These are phyloP conservation scores for Paecilomyces fulvus DNA, from an alignment of 2,329 filamentous ascomycete genomes.

Conservation along the genomic window DNA sequence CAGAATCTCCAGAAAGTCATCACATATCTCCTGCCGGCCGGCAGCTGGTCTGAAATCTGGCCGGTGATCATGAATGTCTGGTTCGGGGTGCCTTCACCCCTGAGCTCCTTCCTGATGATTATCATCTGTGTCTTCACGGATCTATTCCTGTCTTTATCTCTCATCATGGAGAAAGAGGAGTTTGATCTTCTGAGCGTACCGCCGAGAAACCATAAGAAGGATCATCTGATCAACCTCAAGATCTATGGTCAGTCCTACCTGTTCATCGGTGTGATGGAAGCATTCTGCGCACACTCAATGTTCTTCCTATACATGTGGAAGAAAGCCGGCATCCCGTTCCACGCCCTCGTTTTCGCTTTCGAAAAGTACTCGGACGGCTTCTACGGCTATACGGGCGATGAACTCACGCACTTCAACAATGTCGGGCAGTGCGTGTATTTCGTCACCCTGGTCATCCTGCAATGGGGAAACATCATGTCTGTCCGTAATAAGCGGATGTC, in stretches of 20 bases:
- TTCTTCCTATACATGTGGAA: conserved; percentile 47
- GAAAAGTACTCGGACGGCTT: conserved; percentile 43
- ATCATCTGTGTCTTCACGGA: conserved; percentile 51
- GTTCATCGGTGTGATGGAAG: conserved; percentile 46
- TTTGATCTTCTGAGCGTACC: conserved; percentile 45
- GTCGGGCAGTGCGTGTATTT: conserved; percentile 48
- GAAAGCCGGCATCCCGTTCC: conserved; percentile 40
- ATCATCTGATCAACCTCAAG: conserved; percentile 46
- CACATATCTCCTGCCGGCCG: conserved; percentile 42
- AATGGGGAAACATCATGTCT: conserved; percentile 46
- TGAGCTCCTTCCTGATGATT: conserved; percentile 50
- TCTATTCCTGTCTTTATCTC: conserved; percentile 42
- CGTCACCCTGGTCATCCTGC: conserved; percentile 45
- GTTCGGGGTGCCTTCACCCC: conserved; percentile 45
- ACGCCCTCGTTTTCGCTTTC: conserved; percentile 43
- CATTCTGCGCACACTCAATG: conserved; percentile 43
- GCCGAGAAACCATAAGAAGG: conserved; percentile 42
- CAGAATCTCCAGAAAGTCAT: conserved; percentile 32
- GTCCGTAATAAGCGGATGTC: conserved; percentile 46
- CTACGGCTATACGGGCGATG: conserved; percentile 38
- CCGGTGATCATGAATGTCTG: conserved; percentile 50
- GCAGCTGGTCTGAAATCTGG: conserved; percentile 50
- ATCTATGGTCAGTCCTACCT: conserved; percentile 47
- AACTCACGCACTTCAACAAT: conserved; percentile 43
- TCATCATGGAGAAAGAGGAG: conserved; percentile 50